A percentile compares a stretch with the other conserved stretches of the same genome.
Evolutionary conservation across 768 basidiomycete genomes (phyloP).

Genomic region (Nidula microcarpa): DNA sequence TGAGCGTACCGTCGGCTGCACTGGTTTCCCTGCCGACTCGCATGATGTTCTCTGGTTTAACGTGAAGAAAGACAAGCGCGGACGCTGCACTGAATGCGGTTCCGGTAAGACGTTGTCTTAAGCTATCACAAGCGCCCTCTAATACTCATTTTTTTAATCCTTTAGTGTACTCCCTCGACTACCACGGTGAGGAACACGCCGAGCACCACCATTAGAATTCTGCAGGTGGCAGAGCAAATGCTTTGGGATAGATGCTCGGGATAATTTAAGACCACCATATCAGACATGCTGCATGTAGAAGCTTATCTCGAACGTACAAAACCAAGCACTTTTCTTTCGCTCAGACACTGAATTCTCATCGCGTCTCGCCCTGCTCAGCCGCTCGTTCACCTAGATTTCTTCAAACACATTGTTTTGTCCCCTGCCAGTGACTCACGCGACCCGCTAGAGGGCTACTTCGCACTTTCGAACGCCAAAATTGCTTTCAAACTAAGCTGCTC

Average conservation of each 20-base stretch:
- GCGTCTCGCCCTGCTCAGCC: not conserved
- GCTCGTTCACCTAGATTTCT: not conserved
- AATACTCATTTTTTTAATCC: slow-evolving; percentile 1
- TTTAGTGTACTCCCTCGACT: slow-evolving; percentile 73
- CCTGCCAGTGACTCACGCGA: too few relatives aligned
- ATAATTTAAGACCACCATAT: slow-evolving; percentile 13
- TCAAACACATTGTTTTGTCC: too few relatives aligned
- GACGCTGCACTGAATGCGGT: slow-evolving; percentile 91
- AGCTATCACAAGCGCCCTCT: not conserved
- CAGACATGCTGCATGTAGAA: slow-evolving; percentile 10
- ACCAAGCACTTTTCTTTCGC: slow-evolving; percentile 3
- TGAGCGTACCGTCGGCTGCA: slow-evolving; percentile 89
- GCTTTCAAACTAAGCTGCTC: too few relatives aligned
- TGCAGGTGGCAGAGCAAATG: slow-evolving; percentile 6
- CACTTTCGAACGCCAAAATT: too few relatives aligned
- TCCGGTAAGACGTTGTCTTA: slow-evolving; percentile 77
- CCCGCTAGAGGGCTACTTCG: too few relatives aligned
- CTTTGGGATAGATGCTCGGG: slow-evolving; percentile 10
- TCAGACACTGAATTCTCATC: not conserved
- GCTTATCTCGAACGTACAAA: slow-evolving; percentile 2
- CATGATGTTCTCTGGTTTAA: slow-evolving; percentile 91
- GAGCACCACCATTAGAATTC: slow-evolving; percentile 45
- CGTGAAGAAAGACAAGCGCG: slow-evolving; percentile 58
- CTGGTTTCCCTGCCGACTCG: slow-evolving; percentile 91
- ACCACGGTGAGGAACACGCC: slow-evolving; percentile 55